These are phyloP conservation scores for Talaromyces ruber DNA, from an alignment of 495 filamentous ascomycete species.

Conservation along the genomic window DNA sequence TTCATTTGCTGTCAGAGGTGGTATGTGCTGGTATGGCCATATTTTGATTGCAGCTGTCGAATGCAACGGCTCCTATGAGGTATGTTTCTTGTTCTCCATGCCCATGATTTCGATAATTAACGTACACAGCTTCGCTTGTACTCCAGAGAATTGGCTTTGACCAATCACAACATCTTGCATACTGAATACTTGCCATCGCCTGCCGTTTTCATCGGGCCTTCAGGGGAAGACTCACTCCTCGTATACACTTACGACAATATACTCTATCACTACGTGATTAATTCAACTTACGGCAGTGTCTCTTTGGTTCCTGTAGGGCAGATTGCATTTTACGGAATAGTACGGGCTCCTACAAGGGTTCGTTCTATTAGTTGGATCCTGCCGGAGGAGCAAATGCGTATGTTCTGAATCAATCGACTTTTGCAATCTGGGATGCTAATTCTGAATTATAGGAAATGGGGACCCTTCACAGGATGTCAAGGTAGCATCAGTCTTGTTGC, in stretches of 20 bases:
- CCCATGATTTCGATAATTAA: conserved; percentile 8
- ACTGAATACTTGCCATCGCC: conserved; percentile 71
- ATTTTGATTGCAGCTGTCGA: conserved; percentile 93
- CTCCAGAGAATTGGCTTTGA: conserved; percentile 77
- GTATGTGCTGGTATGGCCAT: conserved; percentile 98
- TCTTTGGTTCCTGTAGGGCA: conserved; percentile 85
- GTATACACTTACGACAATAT: conserved; percentile 97
- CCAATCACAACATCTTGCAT: conserved; percentile 61
- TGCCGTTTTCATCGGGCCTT: conserved; percentile 75
- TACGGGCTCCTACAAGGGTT: conserved; percentile 85
- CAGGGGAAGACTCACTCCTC: conserved; percentile 87
- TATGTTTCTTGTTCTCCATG: conserved; percentile 11
- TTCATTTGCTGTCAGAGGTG: conserved; percentile 83
- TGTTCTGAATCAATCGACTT: conserved; percentile 16
- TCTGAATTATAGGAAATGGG: conserved; percentile 51
- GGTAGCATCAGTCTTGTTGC: conserved; percentile 85
- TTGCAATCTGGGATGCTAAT: neutral
- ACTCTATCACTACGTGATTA: conserved; percentile 88
- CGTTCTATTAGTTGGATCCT: conserved; percentile 92
- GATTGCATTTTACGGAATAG: conserved; percentile 94
- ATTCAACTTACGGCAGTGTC: conserved; percentile 57
- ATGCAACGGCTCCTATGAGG: conserved; percentile 71
- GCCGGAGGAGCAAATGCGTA: conserved; percentile 79
- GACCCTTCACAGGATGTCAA: conserved; percentile 95
- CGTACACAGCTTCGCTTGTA: conserved; percentile 66